These are phyloP conservation scores for Sporothrix phasma DNA, from an alignment of 2,329 filamentous ascomycete genomes.

Conservation along the genomic window DNA sequence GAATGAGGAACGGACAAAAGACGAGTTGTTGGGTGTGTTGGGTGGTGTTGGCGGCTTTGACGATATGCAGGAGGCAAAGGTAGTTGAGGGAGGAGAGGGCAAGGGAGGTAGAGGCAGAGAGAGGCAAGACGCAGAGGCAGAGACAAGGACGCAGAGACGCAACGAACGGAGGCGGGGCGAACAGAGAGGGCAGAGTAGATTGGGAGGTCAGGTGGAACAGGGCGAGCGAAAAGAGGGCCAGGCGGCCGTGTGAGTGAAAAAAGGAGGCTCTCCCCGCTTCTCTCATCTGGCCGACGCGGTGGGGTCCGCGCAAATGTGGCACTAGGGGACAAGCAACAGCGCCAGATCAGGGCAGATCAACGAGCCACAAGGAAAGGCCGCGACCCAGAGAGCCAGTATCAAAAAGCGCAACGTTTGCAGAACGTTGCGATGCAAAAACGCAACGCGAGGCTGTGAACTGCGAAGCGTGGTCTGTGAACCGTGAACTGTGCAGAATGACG, in stretches of 20 bases:
- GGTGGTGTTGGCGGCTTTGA: conserved; percentile 5
- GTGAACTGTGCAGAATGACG: no score
- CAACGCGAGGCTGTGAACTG: not conserved
- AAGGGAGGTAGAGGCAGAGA: not conserved
- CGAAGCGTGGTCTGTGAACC: no score
- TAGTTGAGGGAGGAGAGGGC: conserved; percentile 4
- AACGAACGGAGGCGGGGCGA: not conserved
- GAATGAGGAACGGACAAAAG: not conserved
- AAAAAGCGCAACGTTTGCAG: not conserved
- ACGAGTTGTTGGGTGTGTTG: not conserved
- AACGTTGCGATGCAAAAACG: no score
- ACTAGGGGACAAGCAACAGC: conserved; percentile 9
- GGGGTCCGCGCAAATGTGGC: conserved; percentile 18
- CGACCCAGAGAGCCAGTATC: not conserved
- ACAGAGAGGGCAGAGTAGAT: not conserved
- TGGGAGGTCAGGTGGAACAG: conserved; percentile 7
- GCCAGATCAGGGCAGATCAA: not conserved
- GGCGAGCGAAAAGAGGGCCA: conserved; percentile 8
- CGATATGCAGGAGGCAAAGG: conserved; percentile 10
- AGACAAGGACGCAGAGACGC: no score
- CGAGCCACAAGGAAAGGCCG: not conserved
- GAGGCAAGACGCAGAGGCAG: not conserved
- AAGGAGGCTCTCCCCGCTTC: conserved; percentile 20
- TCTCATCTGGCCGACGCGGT: conserved; percentile 17
- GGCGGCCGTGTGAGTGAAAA: conserved; percentile 17